Conservation (phyloP, 805 yeast species). For the Hanseniaspora jakobsenii region DNA sequence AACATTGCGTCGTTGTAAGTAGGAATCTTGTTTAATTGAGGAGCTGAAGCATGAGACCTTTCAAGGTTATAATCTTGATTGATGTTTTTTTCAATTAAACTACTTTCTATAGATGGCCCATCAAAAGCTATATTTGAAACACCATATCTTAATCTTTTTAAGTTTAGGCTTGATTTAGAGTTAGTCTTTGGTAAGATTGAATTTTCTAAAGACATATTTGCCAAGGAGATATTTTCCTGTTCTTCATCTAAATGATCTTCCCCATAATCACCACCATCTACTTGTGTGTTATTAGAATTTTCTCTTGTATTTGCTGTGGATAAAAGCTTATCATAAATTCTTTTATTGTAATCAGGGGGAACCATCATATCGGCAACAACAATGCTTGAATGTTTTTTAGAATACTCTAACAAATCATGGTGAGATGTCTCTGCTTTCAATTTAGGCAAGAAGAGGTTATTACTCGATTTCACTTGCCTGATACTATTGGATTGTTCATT, state of each 20-base stretch:
- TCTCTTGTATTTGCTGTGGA: neutral
- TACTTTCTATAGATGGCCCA: neutral
- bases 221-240: no score
- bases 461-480: neutral
- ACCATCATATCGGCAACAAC: conserved; percentile 38
- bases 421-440: conserved; percentile 4
- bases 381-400: conserved; percentile 14
- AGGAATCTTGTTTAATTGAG: conserved; percentile 9
- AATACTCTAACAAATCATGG: conserved; percentile 10
- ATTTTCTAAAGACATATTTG: no score
- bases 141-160: conserved; percentile 11
- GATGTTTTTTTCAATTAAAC: neutral
- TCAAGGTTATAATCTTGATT: neutral
- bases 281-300: no score
- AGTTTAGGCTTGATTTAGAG: conserved; percentile 1
- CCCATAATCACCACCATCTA: no score
- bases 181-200: no score
- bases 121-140: conserved; percentile 1
- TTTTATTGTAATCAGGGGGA: conserved; percentile 76
- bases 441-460: neutral
- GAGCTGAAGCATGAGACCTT: neutral
- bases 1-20: conserved; percentile 14
- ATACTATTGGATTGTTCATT: no score
- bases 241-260: no score
- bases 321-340: conserved; percentile 63